Conservation (phyloP, 257 asterid species). For the Nicotiana otophora region DNA sequence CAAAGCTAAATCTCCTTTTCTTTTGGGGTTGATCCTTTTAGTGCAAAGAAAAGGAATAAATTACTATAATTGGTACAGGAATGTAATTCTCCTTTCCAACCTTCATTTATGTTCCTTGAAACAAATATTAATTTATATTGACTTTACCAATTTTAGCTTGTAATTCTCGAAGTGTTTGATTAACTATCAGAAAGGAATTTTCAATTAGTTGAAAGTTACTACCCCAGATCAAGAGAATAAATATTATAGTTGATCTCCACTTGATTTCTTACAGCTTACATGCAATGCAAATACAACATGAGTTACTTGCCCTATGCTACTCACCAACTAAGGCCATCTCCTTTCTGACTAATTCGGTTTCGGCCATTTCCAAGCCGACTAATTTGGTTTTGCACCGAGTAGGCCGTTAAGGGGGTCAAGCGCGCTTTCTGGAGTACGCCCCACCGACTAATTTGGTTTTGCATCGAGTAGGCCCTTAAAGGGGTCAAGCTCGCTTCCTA, state of each 20-base stretch:
- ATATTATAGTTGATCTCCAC: neutral
- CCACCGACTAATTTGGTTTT: too few relatives aligned
- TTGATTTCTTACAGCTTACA: neutral
- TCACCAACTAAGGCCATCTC: neutral
- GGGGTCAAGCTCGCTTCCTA: neutral
- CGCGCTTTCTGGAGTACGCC: too few relatives aligned
- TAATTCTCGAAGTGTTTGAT: neutral
- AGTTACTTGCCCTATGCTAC: neutral
- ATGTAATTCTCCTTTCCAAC: too few relatives aligned
- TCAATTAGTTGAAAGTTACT: neutral
- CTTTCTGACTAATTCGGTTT: too few relatives aligned
- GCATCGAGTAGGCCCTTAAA: too few relatives aligned
- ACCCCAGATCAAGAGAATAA: too few relatives aligned
- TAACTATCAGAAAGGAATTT: neutral
- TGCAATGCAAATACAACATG: neutral
- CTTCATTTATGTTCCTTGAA: too few relatives aligned
- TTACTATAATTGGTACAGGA: too few relatives aligned
- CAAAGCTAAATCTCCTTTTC: neutral
- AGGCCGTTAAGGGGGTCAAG: too few relatives aligned
- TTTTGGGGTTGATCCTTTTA: neutral
- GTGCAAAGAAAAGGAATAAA: neutral
- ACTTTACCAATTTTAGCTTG: neutral
- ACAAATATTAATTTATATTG: neutral
- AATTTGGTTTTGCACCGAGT: too few relatives aligned
- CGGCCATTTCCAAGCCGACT: neutral